Evolutionary conservation across 768 basidiomycete genomes (phyloP), one percentile per base, ranked within the genome.

Genomic region (Coprinopsis strossmayeri): DNA sequence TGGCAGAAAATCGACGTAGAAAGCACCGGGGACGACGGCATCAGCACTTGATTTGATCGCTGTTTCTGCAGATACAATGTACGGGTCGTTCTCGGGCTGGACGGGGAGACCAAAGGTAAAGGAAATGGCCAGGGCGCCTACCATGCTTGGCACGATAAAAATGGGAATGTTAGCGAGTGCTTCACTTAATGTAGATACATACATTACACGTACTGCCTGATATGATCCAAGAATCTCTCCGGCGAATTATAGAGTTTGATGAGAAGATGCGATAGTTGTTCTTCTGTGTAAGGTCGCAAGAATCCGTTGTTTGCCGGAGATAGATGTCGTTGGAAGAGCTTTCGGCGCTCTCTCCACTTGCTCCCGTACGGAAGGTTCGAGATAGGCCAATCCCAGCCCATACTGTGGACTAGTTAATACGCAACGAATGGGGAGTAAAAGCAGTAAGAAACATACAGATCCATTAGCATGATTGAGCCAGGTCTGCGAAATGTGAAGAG

Each of bases 51-150:
- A 58, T 5, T 63, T 50, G 10, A 69, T 56, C 2, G 73, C 71
- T 3, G 63, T 55, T 24, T 74, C 69, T n/a, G 0, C 73, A 1
- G 69, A 58, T 0, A 55, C 53, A 24, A 79, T 63, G 52, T 68
- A 72, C 2, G 75, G 71, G 52, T 79, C 78, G 45, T 71, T 54
- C 12, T 56, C 37, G 0, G 64, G 3, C n/a, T n/a, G n/a, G n/a
- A n/a, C n/a, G n/a, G n/a, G n/a, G n/a, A n/a, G n/a, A n/a, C 78
- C 78, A 52, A 78, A 78, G 0, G 71, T 69, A 57, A 70, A 56
- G 45, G 84, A 84, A 66, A 84, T 72, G 43, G 71, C 73, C 11
- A 68, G 46, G 77, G 76, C 0, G 70, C 65, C 12, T 71, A 54
- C 1, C 62, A 61, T 43, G 74, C 62, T 17, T n/a, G n/a, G n/a